Base-by-base conservation (phyloP, 495 filamentous ascomycete genomes). In the Lasiosphaeriaceae sp. region DNA sequence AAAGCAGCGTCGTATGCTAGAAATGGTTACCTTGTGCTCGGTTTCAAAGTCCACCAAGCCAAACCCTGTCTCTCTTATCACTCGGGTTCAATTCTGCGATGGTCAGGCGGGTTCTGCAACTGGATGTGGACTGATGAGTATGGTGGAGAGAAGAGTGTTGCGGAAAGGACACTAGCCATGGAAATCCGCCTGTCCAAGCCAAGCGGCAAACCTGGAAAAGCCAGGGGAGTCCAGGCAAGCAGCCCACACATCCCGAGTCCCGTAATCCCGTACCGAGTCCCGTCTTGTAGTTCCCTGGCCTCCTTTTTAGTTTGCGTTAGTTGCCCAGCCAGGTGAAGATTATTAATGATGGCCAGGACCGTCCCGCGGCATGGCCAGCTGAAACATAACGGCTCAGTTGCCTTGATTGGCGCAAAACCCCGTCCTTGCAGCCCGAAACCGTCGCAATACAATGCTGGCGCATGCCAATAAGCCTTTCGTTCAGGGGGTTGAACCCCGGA, bases 351-450 rank as follows among this genome's bases (percentile, higher is more conserved):
- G 43, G 19, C 14, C 21, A 52, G 47, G 20, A 43, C 22, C 31
- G 24, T 44, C 26, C 26, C 3, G 3, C 9, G 26, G 26, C 26
- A 3, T 31, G 9, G 26, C 44, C 47, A 64, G 54, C 62, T 59
- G 55, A 55, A 61, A 61, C 55, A 22, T 43, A 45, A 50, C 26
- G 41, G 29, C 50, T 43, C 43, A 19, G 50, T 11, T 17, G 54
- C 26, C 24, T 21, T 66, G 64, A 66, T 69, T 66, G 64, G 66
- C 21, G 56, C 48, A 17, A 47, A 41, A 24, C 11, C 44, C 49
- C 46, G 39, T 59, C 64, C 59, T 64, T 62, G 64, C 58, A 66
- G 66, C n/a, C 43, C 55, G 34, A 66, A 64, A 60, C 56, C 48
- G 51, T 53, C 23, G 39, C 47, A 59, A 61, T 66, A 50, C 58